phyloP scores from a whole-genome alignment of 2,329 filamentous ascomycete genomes.

The Colletotrichum zoysiae region DNA sequence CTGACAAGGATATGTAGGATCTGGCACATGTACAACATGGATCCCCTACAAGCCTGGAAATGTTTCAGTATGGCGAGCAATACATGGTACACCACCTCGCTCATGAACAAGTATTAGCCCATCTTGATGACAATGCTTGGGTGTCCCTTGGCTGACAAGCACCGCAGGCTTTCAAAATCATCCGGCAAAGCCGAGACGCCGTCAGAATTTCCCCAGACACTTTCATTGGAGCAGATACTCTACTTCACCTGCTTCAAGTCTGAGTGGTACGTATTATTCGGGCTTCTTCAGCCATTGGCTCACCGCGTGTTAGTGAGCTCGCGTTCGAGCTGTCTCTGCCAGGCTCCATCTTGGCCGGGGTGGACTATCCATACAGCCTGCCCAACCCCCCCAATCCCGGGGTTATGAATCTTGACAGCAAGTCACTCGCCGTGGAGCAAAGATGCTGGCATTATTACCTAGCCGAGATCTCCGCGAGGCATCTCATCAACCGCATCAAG shows the following conservation, averaged over 20 bases:
- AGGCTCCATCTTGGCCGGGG: slow-evolving; percentile 31
- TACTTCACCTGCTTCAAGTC: slow-evolving; percentile 42
- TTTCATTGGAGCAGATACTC: slow-evolving; percentile 31
- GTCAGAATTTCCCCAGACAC: slow-evolving; percentile 15
- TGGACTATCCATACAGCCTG: slow-evolving; percentile 33
- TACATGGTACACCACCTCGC: slow-evolving; percentile 37
- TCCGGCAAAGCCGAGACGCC: slow-evolving; percentile 25
- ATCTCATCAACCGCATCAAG: slow-evolving; percentile 33
- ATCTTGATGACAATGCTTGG: no score
- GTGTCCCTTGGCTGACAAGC: neutral
- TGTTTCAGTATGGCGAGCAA: slow-evolving; percentile 41
- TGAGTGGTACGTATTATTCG: slow-evolving; percentile 14
- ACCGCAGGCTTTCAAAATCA: slow-evolving; percentile 13
- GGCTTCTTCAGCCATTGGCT: neutral
- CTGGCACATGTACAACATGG: slow-evolving; percentile 43
- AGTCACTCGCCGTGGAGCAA: slow-evolving; percentile 33
- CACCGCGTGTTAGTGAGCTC: slow-evolving; percentile 15
- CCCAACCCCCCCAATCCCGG: slow-evolving; percentile 29
- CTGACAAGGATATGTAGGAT: slow-evolving; percentile 33
- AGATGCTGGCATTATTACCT: slow-evolving; percentile 41
- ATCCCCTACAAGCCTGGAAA: slow-evolving; percentile 41
- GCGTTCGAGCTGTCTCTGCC: slow-evolving; percentile 36
- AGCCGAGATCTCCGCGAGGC: slow-evolving; percentile 37
- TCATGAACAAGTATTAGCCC: slow-evolving; percentile 24
- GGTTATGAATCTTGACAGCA: slow-evolving; percentile 25